Evolutionary conservation across 164 flowering plant genomes (phyloP).

Genomic region (Sextonia rubra): DNA sequence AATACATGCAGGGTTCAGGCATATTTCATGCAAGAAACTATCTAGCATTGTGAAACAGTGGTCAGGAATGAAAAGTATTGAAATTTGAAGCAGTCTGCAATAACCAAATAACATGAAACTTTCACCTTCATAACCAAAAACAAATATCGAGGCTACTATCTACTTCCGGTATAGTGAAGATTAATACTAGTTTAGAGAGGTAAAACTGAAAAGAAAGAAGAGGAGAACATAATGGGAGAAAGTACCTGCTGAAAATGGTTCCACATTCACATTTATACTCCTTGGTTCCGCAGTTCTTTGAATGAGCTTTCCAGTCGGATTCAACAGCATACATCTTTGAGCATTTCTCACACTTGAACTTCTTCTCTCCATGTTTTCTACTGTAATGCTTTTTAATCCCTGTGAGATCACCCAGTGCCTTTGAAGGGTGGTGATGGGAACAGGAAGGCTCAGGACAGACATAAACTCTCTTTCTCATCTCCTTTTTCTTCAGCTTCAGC

Average conservation of each 20-base stretch:
- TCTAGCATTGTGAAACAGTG: slow-evolving; percentile 14
- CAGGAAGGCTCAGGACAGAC: slow-evolving; percentile 83
- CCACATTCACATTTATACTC: slow-evolving; percentile 95
- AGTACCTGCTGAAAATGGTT: slow-evolving; percentile 83
- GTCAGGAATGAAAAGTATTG: slow-evolving; percentile 15
- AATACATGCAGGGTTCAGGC: slow-evolving; percentile 18
- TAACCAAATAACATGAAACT: neutral
- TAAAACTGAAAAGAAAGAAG: neutral
- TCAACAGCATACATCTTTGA: slow-evolving; percentile 89
- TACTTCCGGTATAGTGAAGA: too few relatives aligned
- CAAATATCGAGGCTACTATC: neutral
- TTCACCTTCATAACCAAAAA: neutral
- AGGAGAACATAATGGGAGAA: neutral
- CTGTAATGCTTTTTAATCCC: slow-evolving; percentile 89
- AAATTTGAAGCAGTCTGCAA: neutral
- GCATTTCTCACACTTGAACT: slow-evolving; percentile 84
- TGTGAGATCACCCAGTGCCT: slow-evolving; percentile 97
- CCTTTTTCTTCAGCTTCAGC: slow-evolving; percentile 63
- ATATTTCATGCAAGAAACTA: slow-evolving; percentile 23
- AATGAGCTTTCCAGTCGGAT: slow-evolving; percentile 94
- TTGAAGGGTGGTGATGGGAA: slow-evolving; percentile 74
- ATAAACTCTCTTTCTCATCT: slow-evolving; percentile 54
- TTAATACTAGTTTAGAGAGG: neutral
- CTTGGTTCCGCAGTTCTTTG: slow-evolving; percentile 83
- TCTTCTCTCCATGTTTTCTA: slow-evolving; percentile 91